Evolutionary conservation across 805 yeast species (phyloP).

Genomic region (Schwanniomyces pseudopolymorphus): DNA sequence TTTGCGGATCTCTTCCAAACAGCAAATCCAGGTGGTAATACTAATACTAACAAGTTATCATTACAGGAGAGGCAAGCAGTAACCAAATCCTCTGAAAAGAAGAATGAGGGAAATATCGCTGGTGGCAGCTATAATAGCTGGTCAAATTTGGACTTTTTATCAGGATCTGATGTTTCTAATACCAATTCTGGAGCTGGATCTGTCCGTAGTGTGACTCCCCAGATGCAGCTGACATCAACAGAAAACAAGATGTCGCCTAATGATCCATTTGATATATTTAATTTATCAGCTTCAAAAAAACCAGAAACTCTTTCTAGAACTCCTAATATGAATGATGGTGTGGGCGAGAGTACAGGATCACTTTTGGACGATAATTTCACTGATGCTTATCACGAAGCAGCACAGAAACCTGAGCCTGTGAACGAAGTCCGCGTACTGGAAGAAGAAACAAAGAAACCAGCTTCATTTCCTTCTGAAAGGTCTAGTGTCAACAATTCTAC

Average conservation of each 20-base stretch:
- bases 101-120: slow-evolving; percentile 7
- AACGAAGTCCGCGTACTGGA: background rate
- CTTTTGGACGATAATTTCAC: slow-evolving; percentile 45
- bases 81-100: slow-evolving; percentile 2
- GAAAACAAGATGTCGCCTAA: background rate
- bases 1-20: slow-evolving; percentile 43
- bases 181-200: background rate
- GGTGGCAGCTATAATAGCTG: slow-evolving; percentile 16
- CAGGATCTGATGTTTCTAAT: background rate
- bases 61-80: slow-evolving; percentile 26
- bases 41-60: slow-evolving; percentile 9
- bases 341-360: slow-evolving; percentile 5
- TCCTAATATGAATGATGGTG: background rate
- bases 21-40: slow-evolving; percentile 20
- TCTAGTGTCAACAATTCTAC: background rate
- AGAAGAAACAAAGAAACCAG: background rate
- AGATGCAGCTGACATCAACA: background rate
- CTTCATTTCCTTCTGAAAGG: background rate
- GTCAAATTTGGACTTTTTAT: slow-evolving; percentile 40
- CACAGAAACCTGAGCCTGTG: background rate
- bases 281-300: background rate
- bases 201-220: background rate
- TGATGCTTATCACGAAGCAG: slow-evolving; percentile 28
- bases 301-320: background rate
- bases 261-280: slow-evolving; percentile 29